Base-by-base conservation (phyloP, 768 basidiomycete genomes). In the Lactarius quietus region DNA sequence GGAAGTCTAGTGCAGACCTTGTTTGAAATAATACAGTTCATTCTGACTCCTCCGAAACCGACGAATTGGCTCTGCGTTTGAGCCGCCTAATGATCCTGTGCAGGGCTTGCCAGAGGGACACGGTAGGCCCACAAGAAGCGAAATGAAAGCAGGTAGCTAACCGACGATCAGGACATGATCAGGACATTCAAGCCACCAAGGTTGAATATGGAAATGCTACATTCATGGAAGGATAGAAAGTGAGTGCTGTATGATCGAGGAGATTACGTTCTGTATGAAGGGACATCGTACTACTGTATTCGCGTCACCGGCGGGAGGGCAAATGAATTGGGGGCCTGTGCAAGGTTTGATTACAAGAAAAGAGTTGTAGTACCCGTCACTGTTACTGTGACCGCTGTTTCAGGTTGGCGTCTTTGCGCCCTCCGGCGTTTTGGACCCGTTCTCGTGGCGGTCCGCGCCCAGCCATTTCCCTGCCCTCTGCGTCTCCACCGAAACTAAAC, bases 361-460 rank as follows among this genome's bases (percentile, higher is more conserved):
- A 54, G 52, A 1, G 9, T 28, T 26, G 48, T 26, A 45, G 43
- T 45, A 23, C 20, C 18, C 29, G 57, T 53, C 57, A 53, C 18
- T 33, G 62, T 38, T 26, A 57, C 57, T 18, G 31, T 54, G 29
- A 54, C 53, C 12, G 23, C 59, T 56, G 64, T 65, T 65, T 65
- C 64, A 61, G 33, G 64, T 65, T 65, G 54, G 64, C 64, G 59
- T 31, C 12, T 65, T 48, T 61, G 51, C 59, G 59, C 64, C 55
- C 39, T 14, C 61, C 15, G 23, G 12, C 48, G 48, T 14, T 51
- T 26, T 51, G 48, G 48, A 26, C 48, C 48, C 23, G 23, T 10
- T 48, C n/a, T n/a, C 23, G 23, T 48, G 45, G 45, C 45, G n/a
- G 23, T 26, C 48, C 45, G 12, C 45, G 14, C 45, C n/a, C 14